A percentile compares a stretch with the other conserved stretches of the same genome.
Conservation (phyloP, 768 basidiomycete species). For the Termitomyces sp. region DNA sequence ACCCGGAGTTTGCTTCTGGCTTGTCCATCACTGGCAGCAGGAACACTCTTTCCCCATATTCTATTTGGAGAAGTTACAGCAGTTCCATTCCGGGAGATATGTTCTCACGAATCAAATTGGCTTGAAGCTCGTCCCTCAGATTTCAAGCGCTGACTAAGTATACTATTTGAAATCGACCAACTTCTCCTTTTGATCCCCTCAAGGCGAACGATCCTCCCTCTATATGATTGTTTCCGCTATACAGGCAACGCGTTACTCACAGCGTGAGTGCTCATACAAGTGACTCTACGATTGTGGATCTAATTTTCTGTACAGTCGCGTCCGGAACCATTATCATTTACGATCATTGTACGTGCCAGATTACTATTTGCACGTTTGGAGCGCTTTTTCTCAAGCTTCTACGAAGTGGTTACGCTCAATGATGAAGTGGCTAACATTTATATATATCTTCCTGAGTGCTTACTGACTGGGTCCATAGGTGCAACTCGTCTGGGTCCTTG, state of each 20-base stretch:
- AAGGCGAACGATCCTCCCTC: neutral
- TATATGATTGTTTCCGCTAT: conserved; percentile 18
- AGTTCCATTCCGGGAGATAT: neutral
- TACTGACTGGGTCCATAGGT: conserved; percentile 26
- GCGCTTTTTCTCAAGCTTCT: neutral
- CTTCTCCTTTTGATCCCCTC: neutral
- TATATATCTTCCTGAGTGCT: neutral
- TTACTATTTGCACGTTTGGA: neutral
- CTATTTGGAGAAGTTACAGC: neutral
- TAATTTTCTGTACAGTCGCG: conserved; percentile 30
- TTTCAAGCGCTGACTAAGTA: neutral
- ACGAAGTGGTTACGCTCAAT: conserved; percentile 43
- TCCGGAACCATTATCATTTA: conserved; percentile 46
- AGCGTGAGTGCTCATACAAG: conserved; percentile 24
- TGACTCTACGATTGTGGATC: neutral
- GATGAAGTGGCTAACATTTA: conserved; percentile 36
- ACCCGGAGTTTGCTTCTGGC: no score
- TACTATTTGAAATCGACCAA: neutral
- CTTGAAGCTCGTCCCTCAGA: neutral
- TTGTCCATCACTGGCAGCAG: neutral
- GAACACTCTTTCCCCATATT: neutral
- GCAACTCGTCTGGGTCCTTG: conserved; percentile 47
- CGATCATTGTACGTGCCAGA: conserved; percentile 41
- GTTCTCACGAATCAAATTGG: neutral
- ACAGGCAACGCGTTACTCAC: conserved; percentile 34